These are phyloP conservation scores for Heritiera littoralis DNA, from an alignment of 345 rosid genomes.

Conservation along the genomic window DNA sequence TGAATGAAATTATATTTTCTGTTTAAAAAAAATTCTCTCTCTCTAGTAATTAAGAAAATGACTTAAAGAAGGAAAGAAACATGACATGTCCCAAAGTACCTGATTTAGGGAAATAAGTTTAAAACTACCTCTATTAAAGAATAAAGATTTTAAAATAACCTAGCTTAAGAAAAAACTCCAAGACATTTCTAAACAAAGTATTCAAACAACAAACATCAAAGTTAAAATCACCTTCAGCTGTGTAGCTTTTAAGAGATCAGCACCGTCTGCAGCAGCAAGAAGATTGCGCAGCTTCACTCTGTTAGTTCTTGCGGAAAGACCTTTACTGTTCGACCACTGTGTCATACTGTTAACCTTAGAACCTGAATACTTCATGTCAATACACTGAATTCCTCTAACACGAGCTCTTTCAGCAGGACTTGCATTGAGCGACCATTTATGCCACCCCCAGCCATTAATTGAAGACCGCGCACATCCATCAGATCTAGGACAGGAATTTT, in stretches of 20 bases:
- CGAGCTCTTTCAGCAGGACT: conserved; percentile 76
- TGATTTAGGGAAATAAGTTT: too few species aligned
- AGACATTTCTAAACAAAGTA: conserved; percentile 8
- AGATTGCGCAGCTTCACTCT: conserved; percentile 95
- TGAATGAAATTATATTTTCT: too few species aligned
- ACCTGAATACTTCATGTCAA: conserved; percentile 42
- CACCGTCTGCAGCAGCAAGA: conserved; percentile 97
- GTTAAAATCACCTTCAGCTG: conserved; percentile 74
- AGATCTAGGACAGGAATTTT: conserved; percentile 59
- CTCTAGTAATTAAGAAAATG: too few species aligned
- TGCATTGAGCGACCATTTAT: conserved; percentile 80
- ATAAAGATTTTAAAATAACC: too few species aligned
- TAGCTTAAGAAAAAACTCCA: too few species aligned
- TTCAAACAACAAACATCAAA: conserved; percentile 24
- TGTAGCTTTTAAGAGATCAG: conserved; percentile 86
- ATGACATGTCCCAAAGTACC: too few species aligned
- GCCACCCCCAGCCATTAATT: conserved; percentile 96
- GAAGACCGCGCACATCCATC: conserved; percentile 93
- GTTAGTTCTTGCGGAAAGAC: conserved; percentile 94
- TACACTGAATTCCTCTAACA: conserved; percentile 59
- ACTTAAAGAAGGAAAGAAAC: too few species aligned
- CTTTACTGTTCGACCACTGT: conserved; percentile 54
- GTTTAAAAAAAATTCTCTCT: too few species aligned
- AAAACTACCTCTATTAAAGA: too few species aligned
- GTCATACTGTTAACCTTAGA: conserved; percentile 47